Base-by-base conservation (phyloP, 2,329 filamentous ascomycete genomes). In the Zelopaecilomyces penicillatus region DNA sequence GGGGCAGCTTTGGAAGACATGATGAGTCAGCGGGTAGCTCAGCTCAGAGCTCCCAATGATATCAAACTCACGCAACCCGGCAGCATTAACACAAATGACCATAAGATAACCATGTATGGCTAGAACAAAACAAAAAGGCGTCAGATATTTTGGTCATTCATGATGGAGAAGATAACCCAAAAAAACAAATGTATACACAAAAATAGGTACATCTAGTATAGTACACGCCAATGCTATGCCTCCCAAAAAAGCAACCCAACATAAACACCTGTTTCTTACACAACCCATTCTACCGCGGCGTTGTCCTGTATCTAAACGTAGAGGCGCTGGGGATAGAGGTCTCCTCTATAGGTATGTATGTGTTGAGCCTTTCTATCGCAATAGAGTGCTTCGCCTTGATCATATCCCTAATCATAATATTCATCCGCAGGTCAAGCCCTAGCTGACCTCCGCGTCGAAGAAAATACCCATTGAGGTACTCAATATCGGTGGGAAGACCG, bases 391-490 rank as follows among this genome's bases (percentile, higher is more conserved):
- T 91, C 27, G 80, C 85, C 57, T 85, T 80, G 40, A 96, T 81
- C 66, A 89, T 65, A 43, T 82, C 71, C 61, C 84, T 69, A 36
- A 94, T 69, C 70, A 86, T 75, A 54, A 82, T 81, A 59, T 95
- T 93, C 49, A 83, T 70, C 8, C 80, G 77, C 55, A 82, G 82
- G 41, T 77, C 70, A n/a, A 95, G 69, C 2, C 87, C 86, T 48
- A 90, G 56, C 59, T 86, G 77, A 54, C 78, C 74, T 0, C 85
- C 93, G 35, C 83, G 76, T 41, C 70, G 74, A 30, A 94, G 73
- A 48, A 98, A 84, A 66, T 91, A 98, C 1, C 90, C 91, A 60
- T 94, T 96, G 53, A 91, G 76, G 57, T 83, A 95, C 38, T 90
- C 79, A 35, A 96, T 77, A 56, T 95, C 88, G 0, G 87, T 88